These are phyloP conservation scores for Venturiaceae sp. DNA, from an alignment of 2,329 filamentous ascomycete species.

Conservation along the genomic window DNA sequence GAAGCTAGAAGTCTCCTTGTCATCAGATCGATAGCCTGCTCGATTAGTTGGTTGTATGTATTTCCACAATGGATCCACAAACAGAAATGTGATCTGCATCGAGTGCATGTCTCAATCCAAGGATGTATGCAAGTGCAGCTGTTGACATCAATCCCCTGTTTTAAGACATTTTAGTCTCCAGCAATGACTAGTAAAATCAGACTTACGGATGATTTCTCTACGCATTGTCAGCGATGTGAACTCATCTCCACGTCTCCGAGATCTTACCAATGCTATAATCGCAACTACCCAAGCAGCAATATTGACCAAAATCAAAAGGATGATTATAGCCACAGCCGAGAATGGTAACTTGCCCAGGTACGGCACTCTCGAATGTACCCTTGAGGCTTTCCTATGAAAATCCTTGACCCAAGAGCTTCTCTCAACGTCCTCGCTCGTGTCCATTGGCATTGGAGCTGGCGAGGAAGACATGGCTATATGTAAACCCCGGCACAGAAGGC, in stretches of 20 bases:
- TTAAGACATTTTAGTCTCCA: not conserved
- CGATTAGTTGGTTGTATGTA: not conserved
- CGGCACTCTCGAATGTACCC: slow-evolving; percentile 28
- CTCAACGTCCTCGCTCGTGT: not conserved
- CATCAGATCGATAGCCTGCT: slow-evolving; percentile 80
- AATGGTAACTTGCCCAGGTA: slow-evolving; percentile 47
- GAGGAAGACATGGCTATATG: not conserved
- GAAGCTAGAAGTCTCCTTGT: slow-evolving; percentile 80
- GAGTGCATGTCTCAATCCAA: slow-evolving; percentile 88
- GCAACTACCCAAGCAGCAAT: slow-evolving; percentile 48
- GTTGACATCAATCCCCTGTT: slow-evolving; percentile 59
- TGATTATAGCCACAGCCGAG: slow-evolving; percentile 46
- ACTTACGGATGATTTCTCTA: not conserved
- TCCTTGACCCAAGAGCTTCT: not conserved
- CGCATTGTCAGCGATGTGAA: not conserved
- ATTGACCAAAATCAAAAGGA: slow-evolving; percentile 44
- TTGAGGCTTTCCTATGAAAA: slow-evolving; percentile 5
- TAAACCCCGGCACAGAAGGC: too few relatives aligned
- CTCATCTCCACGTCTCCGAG: not conserved
- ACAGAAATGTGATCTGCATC: slow-evolving; percentile 86
- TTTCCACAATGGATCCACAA: not conserved
- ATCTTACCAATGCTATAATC: slow-evolving; percentile 43
- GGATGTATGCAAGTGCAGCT: slow-evolving; percentile 75
- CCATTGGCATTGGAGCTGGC: not conserved
- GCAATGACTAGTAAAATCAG: not conserved